phyloP scores from a whole-genome alignment of 441 rosid species.

The Jatropha podagrica region DNA sequence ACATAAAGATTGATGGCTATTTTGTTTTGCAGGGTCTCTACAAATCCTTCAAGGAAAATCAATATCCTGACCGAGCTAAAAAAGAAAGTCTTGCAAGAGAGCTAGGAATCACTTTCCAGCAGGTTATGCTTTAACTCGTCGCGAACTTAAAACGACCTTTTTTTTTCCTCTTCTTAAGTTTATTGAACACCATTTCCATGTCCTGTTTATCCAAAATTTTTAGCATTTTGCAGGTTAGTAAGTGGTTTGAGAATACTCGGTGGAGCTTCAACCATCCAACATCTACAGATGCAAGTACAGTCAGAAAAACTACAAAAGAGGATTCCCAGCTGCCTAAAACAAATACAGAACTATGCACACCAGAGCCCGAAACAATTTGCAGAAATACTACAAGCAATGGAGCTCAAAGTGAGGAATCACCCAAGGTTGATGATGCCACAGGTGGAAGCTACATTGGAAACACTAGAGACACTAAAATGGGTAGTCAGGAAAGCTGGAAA shows the following conservation, averaged over 20 bases:
- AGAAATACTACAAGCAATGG: slow-evolving; percentile 7
- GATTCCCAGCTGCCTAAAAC: slow-evolving; percentile 18
- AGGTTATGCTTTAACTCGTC: slow-evolving; percentile 45
- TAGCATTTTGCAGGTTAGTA: slow-evolving; percentile 53
- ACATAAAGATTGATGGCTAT: slow-evolving; percentile 9
- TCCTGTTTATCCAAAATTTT: neutral
- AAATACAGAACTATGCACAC: neutral
- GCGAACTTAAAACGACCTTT: slow-evolving; percentile 1
- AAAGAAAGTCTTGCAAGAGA: slow-evolving; percentile 69
- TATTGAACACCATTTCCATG: neutral
- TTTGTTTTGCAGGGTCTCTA: slow-evolving; percentile 56
- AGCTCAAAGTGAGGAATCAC: slow-evolving; percentile 19
- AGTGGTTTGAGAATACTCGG: slow-evolving; percentile 89
- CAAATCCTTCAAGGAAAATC: slow-evolving; percentile 57
- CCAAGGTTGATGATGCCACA: slow-evolving; percentile 11
- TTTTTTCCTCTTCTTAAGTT: neutral
- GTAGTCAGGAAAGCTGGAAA: slow-evolving; percentile 1
- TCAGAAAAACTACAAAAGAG: slow-evolving; percentile 29
- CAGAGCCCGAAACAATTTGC: slow-evolving; percentile 1
- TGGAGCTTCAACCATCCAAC: slow-evolving; percentile 56
- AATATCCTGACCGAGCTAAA: slow-evolving; percentile 62
- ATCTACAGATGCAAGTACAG: slow-evolving; percentile 25
- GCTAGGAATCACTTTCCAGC: slow-evolving; percentile 56
- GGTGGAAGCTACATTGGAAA: neutral
- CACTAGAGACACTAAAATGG: slow-evolving; percentile 14